phyloP scores from a whole-genome alignment of 2,329 filamentous ascomycete species.

The Colletotrichum kahawae region DNA sequence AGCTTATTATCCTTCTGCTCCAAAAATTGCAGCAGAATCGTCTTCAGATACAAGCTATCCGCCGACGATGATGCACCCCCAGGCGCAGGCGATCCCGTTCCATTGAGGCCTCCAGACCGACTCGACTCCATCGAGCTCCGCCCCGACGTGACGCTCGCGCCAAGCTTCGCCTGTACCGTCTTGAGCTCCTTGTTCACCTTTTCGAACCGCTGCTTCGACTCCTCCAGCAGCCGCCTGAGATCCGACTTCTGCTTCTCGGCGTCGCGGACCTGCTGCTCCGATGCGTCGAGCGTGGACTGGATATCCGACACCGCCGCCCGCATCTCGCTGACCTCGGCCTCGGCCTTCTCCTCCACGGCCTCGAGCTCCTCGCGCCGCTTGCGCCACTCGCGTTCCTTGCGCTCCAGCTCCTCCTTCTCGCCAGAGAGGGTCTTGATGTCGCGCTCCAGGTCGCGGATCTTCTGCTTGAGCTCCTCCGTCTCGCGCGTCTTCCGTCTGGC shows the following conservation, averaged over 20 bases:
- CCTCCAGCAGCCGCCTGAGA: slow-evolving; percentile 76
- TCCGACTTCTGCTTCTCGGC: slow-evolving; percentile 83
- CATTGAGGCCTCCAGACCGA: slow-evolving; percentile 44
- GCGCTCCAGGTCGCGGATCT: slow-evolving; percentile 81
- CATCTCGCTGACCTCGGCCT: slow-evolving; percentile 77
- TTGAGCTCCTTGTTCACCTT: slow-evolving; percentile 75
- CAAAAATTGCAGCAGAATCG: slow-evolving; percentile 80
- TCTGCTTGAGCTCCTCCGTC: slow-evolving; percentile 82
- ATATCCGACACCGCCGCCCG: slow-evolving; percentile 79
- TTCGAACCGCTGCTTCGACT: slow-evolving; percentile 77
- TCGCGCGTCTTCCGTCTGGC: slow-evolving; percentile 80
- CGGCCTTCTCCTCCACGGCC: slow-evolving; percentile 68
- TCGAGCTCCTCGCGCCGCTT: slow-evolving; percentile 79
- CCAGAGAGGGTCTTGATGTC: slow-evolving; percentile 72
- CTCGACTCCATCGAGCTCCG: slow-evolving; percentile 52
- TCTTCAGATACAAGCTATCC: slow-evolving; percentile 76
- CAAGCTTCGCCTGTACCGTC: slow-evolving; percentile 52
- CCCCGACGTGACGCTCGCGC: slow-evolving; percentile 33
- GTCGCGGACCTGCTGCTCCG: slow-evolving; percentile 83
- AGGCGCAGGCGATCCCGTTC: slow-evolving; percentile 18
- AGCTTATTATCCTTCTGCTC: slow-evolving; percentile 81
- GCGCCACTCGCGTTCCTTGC: slow-evolving; percentile 76
- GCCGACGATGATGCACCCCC: slow-evolving; percentile 26
- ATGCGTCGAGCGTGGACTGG: slow-evolving; percentile 81
- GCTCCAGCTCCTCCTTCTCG: slow-evolving; percentile 80